Percentiles rank a stretch among this genome's conserved stretches.
phyloP scores from a whole-genome alignment of 2,329 filamentous ascomycete genomes.

The Tolypocladium inflatum region DNA sequence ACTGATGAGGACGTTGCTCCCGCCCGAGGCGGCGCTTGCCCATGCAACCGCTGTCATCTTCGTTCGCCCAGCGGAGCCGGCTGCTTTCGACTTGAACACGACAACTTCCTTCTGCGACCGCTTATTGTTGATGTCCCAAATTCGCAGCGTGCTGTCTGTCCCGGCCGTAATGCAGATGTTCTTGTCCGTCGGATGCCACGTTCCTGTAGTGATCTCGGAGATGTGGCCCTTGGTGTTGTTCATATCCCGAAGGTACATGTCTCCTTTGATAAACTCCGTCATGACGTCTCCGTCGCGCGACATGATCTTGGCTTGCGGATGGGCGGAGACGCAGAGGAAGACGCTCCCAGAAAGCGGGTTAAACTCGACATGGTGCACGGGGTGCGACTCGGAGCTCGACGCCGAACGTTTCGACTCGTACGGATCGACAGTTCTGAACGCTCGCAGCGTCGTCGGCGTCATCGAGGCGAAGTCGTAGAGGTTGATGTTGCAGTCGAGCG shows the following conservation, averaged over 20 bases:
- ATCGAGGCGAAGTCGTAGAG: conserved; percentile 93
- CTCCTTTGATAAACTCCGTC: conserved; percentile 88
- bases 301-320: conserved; percentile 83
- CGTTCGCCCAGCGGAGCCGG: conserved; percentile 79
- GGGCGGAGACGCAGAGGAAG: conserved; percentile 80
- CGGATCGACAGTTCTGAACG: conserved; percentile 88
- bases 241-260: conserved; percentile 98
- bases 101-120: conserved; percentile 87
- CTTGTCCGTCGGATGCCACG: conserved; percentile 81
- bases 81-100: conserved; percentile 88
- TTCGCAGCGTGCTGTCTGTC: conserved; percentile 88
- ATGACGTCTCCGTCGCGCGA: conserved; percentile 79
- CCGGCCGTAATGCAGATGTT: conserved; percentile 85
- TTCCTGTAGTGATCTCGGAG: conserved; percentile 79
- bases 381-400: conserved; percentile 70
- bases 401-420: conserved; percentile 61
- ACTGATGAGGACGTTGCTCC: conserved; percentile 67
- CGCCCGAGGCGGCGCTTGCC: conserved; percentile 68
- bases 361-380: conserved; percentile 80
- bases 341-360: conserved; percentile 71
- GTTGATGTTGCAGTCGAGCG: conserved; percentile 83
- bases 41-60: conserved; percentile 91
- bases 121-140: conserved; percentile 94
- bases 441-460: conserved; percentile 87
- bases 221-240: conserved; percentile 96